Conservation (phyloP, 164 flowering plant genomes). For the Chimonanthus praecox region DNA sequence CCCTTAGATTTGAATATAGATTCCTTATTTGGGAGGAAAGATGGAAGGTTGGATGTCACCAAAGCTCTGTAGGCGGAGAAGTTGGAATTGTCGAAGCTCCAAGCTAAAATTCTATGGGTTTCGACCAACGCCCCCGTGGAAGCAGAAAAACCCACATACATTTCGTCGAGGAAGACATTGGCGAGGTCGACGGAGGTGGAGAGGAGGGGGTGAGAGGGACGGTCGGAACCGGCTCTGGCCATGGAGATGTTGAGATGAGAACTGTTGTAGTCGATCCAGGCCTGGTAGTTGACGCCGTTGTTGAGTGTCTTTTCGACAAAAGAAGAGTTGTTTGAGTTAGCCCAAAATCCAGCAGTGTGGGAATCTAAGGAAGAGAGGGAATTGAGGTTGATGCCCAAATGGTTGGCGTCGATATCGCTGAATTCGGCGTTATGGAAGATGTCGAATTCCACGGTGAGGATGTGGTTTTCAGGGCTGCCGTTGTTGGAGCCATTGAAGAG, state of each 20-base stretch:
- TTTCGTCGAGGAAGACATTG: conserved; percentile 29
- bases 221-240: conserved; percentile 27
- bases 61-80: conserved; percentile 27
- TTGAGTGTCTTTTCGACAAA: conserved; percentile 20
- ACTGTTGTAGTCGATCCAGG: conserved; percentile 32
- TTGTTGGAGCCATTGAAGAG: conserved; percentile 29
- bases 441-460: conserved; percentile 32
- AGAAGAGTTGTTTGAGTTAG: neutral
- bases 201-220: conserved; percentile 27
- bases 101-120: conserved; percentile 31
- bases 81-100: conserved; percentile 43
- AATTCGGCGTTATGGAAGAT: conserved; percentile 30
- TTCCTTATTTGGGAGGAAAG: conserved; percentile 21
- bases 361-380: conserved; percentile 25
- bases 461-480: conserved; percentile 22
- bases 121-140: conserved; percentile 33
- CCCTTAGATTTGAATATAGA: conserved; percentile 15
- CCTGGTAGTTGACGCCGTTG: conserved; percentile 36
- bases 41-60: conserved; percentile 31
- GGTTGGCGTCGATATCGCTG: conserved; percentile 27
- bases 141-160: conserved; percentile 37
- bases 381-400: conserved; percentile 32
- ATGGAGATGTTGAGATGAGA: conserved; percentile 25
- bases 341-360: conserved; percentile 26
- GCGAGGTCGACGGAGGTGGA: conserved; percentile 20